Conservation (phyloP, 2,329 filamentous ascomycete species). For the Fusarium nurragi region DNA sequence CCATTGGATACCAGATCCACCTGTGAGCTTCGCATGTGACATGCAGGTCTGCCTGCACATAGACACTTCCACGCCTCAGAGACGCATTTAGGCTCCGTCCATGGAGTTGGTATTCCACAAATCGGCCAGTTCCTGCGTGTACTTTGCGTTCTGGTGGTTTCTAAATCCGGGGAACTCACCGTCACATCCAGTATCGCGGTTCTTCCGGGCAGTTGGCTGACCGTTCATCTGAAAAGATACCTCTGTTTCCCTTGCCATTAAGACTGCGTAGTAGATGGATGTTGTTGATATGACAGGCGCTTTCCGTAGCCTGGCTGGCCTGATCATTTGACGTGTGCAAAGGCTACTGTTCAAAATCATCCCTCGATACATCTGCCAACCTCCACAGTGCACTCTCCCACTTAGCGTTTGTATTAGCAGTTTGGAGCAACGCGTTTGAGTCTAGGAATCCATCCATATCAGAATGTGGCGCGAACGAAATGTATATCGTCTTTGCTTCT, state of each 20-base stretch:
- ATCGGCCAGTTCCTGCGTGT: neutral
- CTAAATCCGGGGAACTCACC: neutral
- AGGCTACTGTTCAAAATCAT: too few relatives aligned
- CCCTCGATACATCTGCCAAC: too few relatives aligned
- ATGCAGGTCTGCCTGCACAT: neutral
- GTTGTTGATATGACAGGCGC: neutral
- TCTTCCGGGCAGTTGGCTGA: neutral
- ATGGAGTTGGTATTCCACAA: neutral
- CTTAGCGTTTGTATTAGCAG: too few relatives aligned
- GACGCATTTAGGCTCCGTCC: neutral
- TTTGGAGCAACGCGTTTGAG: accelerated
- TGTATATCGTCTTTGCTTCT: neutral
- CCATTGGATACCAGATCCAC: neutral
- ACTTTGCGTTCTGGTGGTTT: neutral
- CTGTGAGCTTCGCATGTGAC: neutral
- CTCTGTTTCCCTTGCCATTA: neutral
- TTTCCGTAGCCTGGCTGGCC: neutral
- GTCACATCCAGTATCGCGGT: neutral
- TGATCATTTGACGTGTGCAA: too few relatives aligned
- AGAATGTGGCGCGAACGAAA: neutral
- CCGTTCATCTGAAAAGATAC: slow-evolving; percentile 6
- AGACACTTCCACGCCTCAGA: neutral
- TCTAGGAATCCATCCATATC: neutral
- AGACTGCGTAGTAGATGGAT: neutral
- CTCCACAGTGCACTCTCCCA: too few relatives aligned